Evolutionary conservation across 768 basidiomycete species (phyloP), one percentile per base, ranked within the genome.

Genomic region (Dendrothele bispora): DNA sequence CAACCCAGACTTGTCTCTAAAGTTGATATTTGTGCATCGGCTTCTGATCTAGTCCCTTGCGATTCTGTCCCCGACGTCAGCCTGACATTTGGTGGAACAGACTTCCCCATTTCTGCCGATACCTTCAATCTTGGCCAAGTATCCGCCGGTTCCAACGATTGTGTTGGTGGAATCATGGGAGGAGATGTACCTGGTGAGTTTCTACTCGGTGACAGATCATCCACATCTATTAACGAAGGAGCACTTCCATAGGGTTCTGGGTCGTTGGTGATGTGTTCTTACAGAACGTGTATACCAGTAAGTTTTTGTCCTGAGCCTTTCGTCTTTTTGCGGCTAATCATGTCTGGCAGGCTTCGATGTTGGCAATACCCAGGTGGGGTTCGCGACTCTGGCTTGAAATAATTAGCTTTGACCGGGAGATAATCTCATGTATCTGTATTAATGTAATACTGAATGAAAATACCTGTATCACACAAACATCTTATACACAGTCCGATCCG

Each of bases 101-200:
- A 55, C 0, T 75, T 71, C 55, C 29, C 71, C 26, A 79, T 84
- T 49, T 69, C 76, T 2, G 66, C 78, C 34, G 52, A 70, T 10
- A 54, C 43, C 1, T 67, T 67, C 49, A 80, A 80, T 24, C 51
- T 80, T 7, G 61, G 80, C 50, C 51, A 46, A 32, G 74, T 70
- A 39, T 54, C 81, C 43, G 74, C 73, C 17, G 65, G 67, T 38
- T 88, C 84, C 50, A 52, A 67, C 1, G 78, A 82, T 39, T 81
- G 83, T 24, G 78, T 88, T 55, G 73, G 74, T 11, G 63, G 60
- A 14, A 53, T 66, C 17, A 53, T 52, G 34, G 51, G 54, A 30
- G n/a, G 46, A 18, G 52, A 57, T 29, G 25, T 50, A 24, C 43
- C 26, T 14, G 30, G 48, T 49, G 20, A 21, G 40, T 49, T 1